Percentiles rank a stretch among this genome's conserved stretches.
phyloP scores from a whole-genome alignment of 208 protist genomes.

The Crithidia bombi region DNA sequence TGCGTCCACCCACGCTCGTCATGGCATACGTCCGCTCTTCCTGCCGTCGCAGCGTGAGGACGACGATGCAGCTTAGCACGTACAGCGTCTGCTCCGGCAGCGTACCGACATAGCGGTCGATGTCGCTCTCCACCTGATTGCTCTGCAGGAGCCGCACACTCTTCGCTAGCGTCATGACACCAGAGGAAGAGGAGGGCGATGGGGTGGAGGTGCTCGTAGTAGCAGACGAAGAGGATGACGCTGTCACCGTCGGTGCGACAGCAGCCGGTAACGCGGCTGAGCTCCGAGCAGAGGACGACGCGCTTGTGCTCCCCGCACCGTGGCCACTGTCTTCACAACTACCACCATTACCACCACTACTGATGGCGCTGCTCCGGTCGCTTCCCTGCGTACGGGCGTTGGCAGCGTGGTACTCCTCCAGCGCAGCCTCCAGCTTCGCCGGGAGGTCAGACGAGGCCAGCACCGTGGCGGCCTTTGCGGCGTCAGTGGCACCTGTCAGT shows the following conservation, averaged over 20 bases:
- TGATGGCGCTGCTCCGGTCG: background rate
- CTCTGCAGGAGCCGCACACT: slow-evolving; percentile 49
- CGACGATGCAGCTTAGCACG: slow-evolving; percentile 79
- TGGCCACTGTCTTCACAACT: slow-evolving; percentile 1
- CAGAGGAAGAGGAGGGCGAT: slow-evolving; percentile 17
- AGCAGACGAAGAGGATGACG: background rate
- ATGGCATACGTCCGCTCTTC: slow-evolving; percentile 40
- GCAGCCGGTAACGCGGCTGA: background rate
- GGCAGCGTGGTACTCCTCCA: slow-evolving; percentile 23
- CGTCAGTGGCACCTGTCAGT: too few relatives aligned
- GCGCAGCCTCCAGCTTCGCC: slow-evolving; percentile 31
- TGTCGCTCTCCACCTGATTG: slow-evolving; percentile 52
- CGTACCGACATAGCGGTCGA: slow-evolving; percentile 57
- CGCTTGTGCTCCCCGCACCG: background rate
- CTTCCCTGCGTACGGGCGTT: background rate
- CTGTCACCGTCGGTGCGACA: background rate
- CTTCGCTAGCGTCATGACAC: slow-evolving; percentile 52
- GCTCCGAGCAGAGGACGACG: slow-evolving; percentile 27
- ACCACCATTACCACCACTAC: background rate
- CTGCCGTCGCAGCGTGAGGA: slow-evolving; percentile 56
- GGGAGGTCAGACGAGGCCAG: slow-evolving; percentile 4
- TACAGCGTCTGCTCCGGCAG: slow-evolving; percentile 81
- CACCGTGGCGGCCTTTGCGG: background rate
- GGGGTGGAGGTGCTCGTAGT: background rate
- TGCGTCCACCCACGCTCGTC: slow-evolving; percentile 31